Conservation (phyloP, 805 yeast species). For the Candida sithepensis region DNA sequence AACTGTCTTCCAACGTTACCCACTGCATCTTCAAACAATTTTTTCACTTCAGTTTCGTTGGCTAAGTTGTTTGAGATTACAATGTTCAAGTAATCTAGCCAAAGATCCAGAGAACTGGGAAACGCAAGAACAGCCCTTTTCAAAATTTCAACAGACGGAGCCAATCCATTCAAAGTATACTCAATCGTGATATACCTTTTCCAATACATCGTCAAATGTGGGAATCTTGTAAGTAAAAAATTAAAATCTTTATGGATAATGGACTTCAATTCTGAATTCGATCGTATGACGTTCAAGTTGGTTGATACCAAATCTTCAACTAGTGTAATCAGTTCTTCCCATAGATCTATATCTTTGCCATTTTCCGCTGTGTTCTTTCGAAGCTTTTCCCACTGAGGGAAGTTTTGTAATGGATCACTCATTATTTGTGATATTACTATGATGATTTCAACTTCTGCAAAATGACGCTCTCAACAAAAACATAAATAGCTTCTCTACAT, state of each 20-base stretch:
- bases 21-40: constrained; percentile 47
- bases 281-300: constrained; percentile 15
- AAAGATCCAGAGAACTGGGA: constrained; percentile 60
- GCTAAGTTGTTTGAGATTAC: constrained; percentile 40
- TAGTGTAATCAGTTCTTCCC: constrained; percentile 24
- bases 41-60: constrained; percentile 31
- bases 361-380: constrained; percentile 21
- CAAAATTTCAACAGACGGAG: constrained; percentile 44
- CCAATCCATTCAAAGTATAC: constrained; percentile 53
- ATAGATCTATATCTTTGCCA: constrained; percentile 19
- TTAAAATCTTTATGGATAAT: constrained; percentile 32
- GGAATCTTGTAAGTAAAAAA: constrained; percentile 49
- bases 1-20: constrained; percentile 64
- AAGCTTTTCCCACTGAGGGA: constrained; percentile 29
- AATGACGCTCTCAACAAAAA: no score
- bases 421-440: no score
- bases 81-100: constrained; percentile 64
- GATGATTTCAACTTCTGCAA: no score
- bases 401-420: constrained; percentile 12
- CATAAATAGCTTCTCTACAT: no score
- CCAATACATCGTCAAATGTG: constrained; percentile 62
- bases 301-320: constrained; percentile 23
- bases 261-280: constrained; percentile 12
- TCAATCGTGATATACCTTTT: constrained; percentile 53
- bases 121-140: constrained; percentile 43